A percentile compares a stretch with the other conserved stretches of the same genome.
These are phyloP conservation scores for Penicillium sp. DNA, from an alignment of 2,329 filamentous ascomycete species.

Conservation along the genomic window DNA sequence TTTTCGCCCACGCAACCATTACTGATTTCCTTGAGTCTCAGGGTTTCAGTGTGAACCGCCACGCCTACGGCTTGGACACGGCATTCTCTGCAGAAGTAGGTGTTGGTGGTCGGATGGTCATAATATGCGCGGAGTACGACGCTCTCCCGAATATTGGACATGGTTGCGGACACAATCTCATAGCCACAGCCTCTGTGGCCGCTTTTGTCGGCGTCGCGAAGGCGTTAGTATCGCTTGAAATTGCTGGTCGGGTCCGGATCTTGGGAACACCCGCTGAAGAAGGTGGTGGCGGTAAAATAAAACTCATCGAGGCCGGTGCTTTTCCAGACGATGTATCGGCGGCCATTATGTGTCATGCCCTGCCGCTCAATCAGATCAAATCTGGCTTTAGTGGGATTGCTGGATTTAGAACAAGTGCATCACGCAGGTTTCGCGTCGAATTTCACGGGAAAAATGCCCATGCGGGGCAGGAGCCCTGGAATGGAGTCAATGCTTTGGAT, in stretches of 20 bases:
- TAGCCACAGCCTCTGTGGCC: constrained; percentile 11
- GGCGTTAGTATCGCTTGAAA: neutral
- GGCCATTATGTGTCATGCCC: constrained; percentile 35
- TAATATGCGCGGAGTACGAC: constrained; percentile 22
- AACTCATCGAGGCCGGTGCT: constrained; percentile 37
- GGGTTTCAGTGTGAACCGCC: constrained; percentile 6
- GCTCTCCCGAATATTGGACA: constrained; percentile 19
- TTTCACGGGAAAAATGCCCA: constrained; percentile 55
- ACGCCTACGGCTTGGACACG: constrained; percentile 16
- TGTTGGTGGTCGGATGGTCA: constrained; percentile 13
- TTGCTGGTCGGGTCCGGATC: constrained; percentile 21
- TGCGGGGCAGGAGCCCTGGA: constrained; percentile 51
- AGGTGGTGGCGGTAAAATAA: constrained; percentile 24
- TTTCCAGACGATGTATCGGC: constrained; percentile 23
- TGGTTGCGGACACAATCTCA: constrained; percentile 18
- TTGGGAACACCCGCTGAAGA: constrained; percentile 27
- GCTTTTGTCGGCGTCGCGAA: constrained; percentile 12
- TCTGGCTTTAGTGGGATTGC: too few species aligned
- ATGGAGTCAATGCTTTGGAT: too few species aligned
- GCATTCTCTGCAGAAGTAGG: constrained; percentile 1
- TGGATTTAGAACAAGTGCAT: too few species aligned
- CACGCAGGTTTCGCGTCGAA: too few species aligned
- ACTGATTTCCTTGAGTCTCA: constrained; percentile 12
- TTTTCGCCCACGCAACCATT: constrained; percentile 15
- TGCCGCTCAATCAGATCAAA: too few species aligned